Conservation (phyloP, 164 flowering plant genomes). For the Cinnamomum chago region DNA sequence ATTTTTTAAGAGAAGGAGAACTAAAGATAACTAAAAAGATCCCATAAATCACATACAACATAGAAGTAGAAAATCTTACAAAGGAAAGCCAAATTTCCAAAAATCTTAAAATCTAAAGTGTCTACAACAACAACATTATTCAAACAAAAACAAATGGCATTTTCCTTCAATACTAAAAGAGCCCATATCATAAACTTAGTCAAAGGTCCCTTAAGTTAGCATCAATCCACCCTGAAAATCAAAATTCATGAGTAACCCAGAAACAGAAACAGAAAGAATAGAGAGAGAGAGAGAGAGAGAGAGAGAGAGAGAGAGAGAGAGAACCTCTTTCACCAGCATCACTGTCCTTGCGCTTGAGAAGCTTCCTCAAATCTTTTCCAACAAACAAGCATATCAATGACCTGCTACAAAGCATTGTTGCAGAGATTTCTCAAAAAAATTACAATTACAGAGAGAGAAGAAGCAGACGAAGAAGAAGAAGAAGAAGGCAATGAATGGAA, state of each 20-base stretch:
- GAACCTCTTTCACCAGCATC: slow-evolving; percentile 90
- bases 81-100: too few relatives aligned
- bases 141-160: not conserved
- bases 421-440: too few relatives aligned
- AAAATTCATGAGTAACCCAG: not conserved
- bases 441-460: not conserved
- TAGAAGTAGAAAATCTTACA: too few relatives aligned
- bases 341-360: slow-evolving; percentile 90
- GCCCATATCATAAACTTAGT: not conserved
- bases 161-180: not conserved
- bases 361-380: slow-evolving; percentile 65
- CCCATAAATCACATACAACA: not conserved
- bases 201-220: not conserved
- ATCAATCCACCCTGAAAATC: not conserved
- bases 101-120: too few relatives aligned
- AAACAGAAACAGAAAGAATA: not conserved
- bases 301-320: not conserved
- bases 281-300: not conserved
- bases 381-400: slow-evolving; percentile 49
- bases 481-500: not conserved
- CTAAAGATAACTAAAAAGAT: not conserved
- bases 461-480: not conserved
- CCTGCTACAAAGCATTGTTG: slow-evolving; percentile 29
- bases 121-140: too few relatives aligned
- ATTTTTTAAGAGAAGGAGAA: too few relatives aligned